Percentiles rank a stretch among this genome's conserved stretches.
phyloP scores from a whole-genome alignment of 176 grass and related monocot species.

The Zizania latifolia region DNA sequence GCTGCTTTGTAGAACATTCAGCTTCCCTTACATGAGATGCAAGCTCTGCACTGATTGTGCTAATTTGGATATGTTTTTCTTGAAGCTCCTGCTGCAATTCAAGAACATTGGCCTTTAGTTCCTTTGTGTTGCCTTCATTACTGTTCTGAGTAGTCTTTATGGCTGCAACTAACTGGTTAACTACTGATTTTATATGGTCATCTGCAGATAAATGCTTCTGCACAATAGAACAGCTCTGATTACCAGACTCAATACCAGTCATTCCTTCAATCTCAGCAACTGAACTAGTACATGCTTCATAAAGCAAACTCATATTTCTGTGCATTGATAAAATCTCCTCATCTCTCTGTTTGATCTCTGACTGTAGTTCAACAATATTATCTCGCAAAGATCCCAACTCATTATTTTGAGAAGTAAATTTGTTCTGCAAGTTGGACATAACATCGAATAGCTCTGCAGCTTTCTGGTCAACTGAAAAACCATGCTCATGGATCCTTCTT shows the following conservation, averaged over 20 bases:
- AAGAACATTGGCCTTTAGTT: constrained; percentile 65
- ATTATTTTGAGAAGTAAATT: constrained; percentile 43
- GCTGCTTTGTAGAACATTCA: constrained; percentile 47
- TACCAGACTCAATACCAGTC: constrained; percentile 21
- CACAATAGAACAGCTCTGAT: constrained; percentile 17
- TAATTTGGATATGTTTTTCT: constrained; percentile 75
- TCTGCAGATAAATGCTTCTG: constrained; percentile 37
- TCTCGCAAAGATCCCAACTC: constrained; percentile 53
- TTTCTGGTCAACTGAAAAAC: constrained; percentile 67
- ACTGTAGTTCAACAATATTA: constrained; percentile 41
- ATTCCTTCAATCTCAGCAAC: constrained; percentile 63
- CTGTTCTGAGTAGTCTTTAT: constrained; percentile 43
- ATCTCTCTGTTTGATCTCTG: constrained; percentile 57
- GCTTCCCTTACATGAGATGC: constrained; percentile 71
- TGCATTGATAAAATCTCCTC: constrained; percentile 45
- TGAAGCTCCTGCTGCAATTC: constrained; percentile 83
- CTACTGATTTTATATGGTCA: constrained; percentile 50
- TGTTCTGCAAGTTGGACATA: constrained; percentile 52
- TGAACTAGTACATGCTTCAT: constrained; percentile 64
- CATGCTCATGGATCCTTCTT: constrained; percentile 64
- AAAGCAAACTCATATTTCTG: constrained; percentile 62
- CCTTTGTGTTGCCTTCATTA: constrained; percentile 57
- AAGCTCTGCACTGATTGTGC: constrained; percentile 69
- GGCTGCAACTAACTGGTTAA: constrained; percentile 43
- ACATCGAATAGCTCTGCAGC: constrained; percentile 48